These are phyloP conservation scores for Hanseniaspora pseudoguilliermondii DNA, from an alignment of 805 yeast genomes.

Conservation along the genomic window DNA sequence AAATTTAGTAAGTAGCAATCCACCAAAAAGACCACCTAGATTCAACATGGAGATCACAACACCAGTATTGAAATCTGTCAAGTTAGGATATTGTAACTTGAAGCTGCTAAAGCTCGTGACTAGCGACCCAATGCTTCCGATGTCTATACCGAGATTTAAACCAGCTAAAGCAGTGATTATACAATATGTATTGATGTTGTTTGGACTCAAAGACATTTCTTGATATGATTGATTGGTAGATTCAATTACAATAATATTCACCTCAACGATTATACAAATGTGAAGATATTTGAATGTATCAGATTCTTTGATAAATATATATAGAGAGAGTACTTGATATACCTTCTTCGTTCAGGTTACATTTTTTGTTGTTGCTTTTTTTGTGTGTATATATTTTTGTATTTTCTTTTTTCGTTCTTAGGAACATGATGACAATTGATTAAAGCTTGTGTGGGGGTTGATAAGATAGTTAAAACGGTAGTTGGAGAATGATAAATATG, in stretches of 20 bases:
- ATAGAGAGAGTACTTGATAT: no score
- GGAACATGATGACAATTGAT: no score
- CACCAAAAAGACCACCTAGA: conserved; percentile 62
- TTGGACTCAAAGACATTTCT: conserved; percentile 11
- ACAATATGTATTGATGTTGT: conserved; percentile 39
- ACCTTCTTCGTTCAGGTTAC: no score
- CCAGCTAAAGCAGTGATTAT: conserved; percentile 49
- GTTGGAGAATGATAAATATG: no score
- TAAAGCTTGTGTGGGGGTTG: no score
- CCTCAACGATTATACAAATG: no score
- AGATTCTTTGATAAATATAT: no score
- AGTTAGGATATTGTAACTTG: conserved; percentile 38
- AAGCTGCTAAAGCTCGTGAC: conserved; percentile 49
- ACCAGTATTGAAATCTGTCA: conserved; percentile 35
- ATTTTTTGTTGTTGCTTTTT: no score
- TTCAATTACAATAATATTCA: not conserved
- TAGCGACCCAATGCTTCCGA: conserved; percentile 59
- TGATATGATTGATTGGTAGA: not conserved
- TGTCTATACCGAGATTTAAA: conserved; percentile 61
- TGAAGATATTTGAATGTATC: no score
- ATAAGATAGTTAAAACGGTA: no score
- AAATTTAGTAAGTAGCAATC: conserved; percentile 43
- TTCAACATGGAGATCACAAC: conserved; percentile 44
- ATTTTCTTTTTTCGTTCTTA: no score
- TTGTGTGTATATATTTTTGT: no score